Evolutionary conservation across 2,329 filamentous ascomycete species (phyloP).

Genomic region (Cordyceps militaris): DNA sequence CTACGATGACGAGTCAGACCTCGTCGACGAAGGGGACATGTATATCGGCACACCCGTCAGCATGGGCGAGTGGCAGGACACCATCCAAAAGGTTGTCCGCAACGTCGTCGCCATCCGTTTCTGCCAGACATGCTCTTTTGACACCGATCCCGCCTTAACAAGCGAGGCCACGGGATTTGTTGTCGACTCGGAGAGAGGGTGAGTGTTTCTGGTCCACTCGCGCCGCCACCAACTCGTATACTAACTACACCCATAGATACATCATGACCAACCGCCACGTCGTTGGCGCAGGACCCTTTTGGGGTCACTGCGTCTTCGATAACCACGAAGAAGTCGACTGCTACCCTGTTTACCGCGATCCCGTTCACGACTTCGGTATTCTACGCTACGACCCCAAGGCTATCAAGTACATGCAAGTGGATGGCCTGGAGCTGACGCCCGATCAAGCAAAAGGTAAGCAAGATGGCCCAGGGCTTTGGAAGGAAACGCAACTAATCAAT

Average conservation of each 20-base stretch:
- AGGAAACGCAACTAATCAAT: neutral
- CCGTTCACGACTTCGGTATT: slow-evolving; percentile 97
- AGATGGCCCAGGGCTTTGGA: neutral
- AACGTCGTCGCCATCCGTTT: slow-evolving; percentile 99
- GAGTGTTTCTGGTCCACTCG: slow-evolving; percentile 27
- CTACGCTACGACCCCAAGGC: slow-evolving; percentile 91
- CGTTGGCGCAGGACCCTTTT: slow-evolving; percentile 91
- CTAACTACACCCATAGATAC: slow-evolving; percentile 40
- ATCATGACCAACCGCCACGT: slow-evolving; percentile 89
- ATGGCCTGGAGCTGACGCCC: slow-evolving; percentile 71
- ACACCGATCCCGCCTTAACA: slow-evolving; percentile 88
- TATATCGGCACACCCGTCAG: slow-evolving; percentile 33
- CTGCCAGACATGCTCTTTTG: slow-evolving; percentile 95
- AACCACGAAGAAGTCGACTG: slow-evolving; percentile 97
- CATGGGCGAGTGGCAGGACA: slow-evolving; percentile 78
- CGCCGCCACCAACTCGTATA: neutral
- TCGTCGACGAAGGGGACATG: slow-evolving; percentile 33
- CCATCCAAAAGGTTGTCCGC: slow-evolving; percentile 86
- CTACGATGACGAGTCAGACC: slow-evolving; percentile 36
- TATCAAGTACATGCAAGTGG: slow-evolving; percentile 94
- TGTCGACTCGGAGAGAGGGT: slow-evolving; percentile 86
- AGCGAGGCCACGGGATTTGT: slow-evolving; percentile 98
- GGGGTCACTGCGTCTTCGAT: slow-evolving; percentile 97
- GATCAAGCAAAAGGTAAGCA: slow-evolving; percentile 65
- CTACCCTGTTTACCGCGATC: slow-evolving; percentile 93